phyloP scores from a whole-genome alignment of 371 early-diverging fungal genomes.

The Syncephalastrum contaminatum region DNA sequence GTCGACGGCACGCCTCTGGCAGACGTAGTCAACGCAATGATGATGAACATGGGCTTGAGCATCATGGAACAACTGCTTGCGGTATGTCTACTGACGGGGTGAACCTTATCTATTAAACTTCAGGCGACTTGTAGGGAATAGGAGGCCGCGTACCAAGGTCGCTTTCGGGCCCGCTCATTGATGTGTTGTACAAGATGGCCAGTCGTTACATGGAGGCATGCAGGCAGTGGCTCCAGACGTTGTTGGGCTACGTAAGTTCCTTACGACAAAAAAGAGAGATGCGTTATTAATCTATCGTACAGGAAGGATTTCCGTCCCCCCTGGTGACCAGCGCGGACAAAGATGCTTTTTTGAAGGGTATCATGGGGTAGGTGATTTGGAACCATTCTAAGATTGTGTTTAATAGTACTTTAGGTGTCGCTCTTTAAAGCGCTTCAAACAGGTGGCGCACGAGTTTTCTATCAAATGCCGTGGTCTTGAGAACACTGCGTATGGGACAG shows the following conservation, averaged over 20 bases:
- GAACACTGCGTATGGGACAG: conserved; percentile 22
- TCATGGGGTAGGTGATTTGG: conserved; percentile 47
- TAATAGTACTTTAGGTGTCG: conserved; percentile 35
- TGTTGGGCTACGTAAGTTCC: conserved; percentile 51
- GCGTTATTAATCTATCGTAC: conserved; percentile 1
- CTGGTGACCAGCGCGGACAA: conserved; percentile 55
- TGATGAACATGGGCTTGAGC: conserved; percentile 49
- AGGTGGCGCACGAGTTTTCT: conserved; percentile 54
- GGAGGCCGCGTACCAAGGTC: conserved; percentile 75
- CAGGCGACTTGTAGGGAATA: conserved; percentile 48
- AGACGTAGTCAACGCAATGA: conserved; percentile 40
- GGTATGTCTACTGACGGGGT: conserved; percentile 25
- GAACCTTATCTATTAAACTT: background rate
- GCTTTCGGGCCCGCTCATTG: conserved; percentile 59
- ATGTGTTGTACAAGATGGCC: conserved; percentile 62
- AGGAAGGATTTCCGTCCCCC: conserved; percentile 67
- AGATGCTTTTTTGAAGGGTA: conserved; percentile 59
- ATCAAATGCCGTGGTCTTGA: conserved; percentile 64
- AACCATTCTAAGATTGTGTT: background rate
- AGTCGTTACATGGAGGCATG: conserved; percentile 51
- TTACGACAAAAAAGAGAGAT: background rate
- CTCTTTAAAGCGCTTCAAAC: conserved; percentile 61
- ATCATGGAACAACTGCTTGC: conserved; percentile 55
- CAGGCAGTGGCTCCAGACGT: conserved; percentile 56
- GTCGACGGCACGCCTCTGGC: conserved; percentile 37